Evolutionary conservation across 345 rosid genomes (phyloP).

Genomic region (Stellera chamaejasme): DNA sequence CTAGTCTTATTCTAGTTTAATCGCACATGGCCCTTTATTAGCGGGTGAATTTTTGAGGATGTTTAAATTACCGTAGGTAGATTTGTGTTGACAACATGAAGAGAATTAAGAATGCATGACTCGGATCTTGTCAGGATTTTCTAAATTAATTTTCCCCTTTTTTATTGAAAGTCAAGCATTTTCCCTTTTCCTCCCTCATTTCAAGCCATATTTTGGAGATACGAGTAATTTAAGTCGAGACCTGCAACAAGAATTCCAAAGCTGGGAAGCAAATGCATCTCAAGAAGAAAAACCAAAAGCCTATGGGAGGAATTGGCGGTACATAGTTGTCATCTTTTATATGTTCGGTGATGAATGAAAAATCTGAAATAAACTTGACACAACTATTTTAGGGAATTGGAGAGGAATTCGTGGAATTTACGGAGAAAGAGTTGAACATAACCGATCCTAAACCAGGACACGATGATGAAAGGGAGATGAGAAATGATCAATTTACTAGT

Average conservation of each 20-base stretch:
- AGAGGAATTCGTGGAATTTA: conserved; percentile 90
- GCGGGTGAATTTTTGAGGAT: conserved; percentile 96
- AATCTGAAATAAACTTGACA: conserved; percentile 3
- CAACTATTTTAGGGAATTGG: conserved; percentile 93
- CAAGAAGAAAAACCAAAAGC: conserved; percentile 83
- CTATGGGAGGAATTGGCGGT: conserved; percentile 97
- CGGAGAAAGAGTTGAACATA: conserved; percentile 78
- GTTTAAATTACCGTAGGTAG: conserved; percentile 86
- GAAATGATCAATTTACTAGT: conserved; percentile 18
- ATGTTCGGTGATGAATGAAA: not conserved
- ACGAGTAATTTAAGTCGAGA: conserved; percentile 83
- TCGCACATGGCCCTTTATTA: conserved; percentile 60
- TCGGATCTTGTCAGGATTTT: too few species aligned
- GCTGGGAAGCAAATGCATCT: conserved; percentile 74
- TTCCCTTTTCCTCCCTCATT: not conserved
- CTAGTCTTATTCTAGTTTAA: conserved; percentile 22
- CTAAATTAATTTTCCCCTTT: conserved; percentile 5
- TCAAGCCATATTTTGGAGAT: conserved; percentile 17
- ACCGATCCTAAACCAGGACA: conserved; percentile 36
- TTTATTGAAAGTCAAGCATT: conserved; percentile 2
- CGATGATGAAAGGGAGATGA: conserved; percentile 6
- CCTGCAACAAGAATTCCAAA: conserved; percentile 81
- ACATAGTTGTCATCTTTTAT: conserved; percentile 16
- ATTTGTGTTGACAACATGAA: conserved; percentile 27
- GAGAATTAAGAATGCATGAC: conserved; percentile 14